These are phyloP conservation scores for Cyclostephanos tholiformis DNA, from an alignment of 108 stramenopile genomes.

Conservation along the genomic window DNA sequence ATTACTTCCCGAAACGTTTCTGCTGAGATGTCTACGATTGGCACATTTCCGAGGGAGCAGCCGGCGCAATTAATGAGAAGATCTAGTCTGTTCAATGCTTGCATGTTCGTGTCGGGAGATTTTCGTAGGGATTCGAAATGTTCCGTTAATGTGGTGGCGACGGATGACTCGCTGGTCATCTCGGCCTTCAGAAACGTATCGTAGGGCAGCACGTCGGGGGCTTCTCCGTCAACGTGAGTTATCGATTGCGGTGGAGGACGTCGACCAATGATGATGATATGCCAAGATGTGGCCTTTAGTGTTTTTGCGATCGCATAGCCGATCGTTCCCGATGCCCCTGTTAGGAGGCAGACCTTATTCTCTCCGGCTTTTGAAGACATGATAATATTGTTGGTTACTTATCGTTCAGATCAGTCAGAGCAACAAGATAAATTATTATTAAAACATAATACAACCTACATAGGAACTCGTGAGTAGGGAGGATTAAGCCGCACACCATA, in stretches of 20 bases:
- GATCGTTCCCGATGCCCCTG: conserved; percentile 42
- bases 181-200: conserved; percentile 33
- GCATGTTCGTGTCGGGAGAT: conserved; percentile 9
- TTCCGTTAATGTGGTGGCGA: conserved; percentile 21
- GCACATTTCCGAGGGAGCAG: conserved; percentile 44
- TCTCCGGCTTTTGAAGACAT: no score
- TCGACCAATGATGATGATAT: conserved; percentile 41
- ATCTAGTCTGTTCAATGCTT: conserved; percentile 33
- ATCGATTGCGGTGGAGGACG: conserved; percentile 33
- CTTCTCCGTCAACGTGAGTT: conserved; percentile 10
- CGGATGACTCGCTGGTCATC: conserved; percentile 35
- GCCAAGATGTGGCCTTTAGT: conserved; percentile 33
- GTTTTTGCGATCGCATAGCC: conserved; percentile 41
- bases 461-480: no score
- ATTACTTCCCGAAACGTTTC: conserved; percentile 35
- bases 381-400: no score
- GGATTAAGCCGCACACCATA: no score
- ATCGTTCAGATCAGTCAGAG: no score
- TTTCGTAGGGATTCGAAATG: conserved; percentile 45
- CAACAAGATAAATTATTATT: no score
- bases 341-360: conserved; percentile 37
- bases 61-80: conserved; percentile 45
- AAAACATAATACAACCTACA: no score
- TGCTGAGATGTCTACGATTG: conserved; percentile 32
- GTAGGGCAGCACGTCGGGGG: conserved; percentile 8